These are phyloP conservation scores for Fagopyrum tataricum DNA, from an alignment of 148 eudicot genomes.

Conservation along the genomic window DNA sequence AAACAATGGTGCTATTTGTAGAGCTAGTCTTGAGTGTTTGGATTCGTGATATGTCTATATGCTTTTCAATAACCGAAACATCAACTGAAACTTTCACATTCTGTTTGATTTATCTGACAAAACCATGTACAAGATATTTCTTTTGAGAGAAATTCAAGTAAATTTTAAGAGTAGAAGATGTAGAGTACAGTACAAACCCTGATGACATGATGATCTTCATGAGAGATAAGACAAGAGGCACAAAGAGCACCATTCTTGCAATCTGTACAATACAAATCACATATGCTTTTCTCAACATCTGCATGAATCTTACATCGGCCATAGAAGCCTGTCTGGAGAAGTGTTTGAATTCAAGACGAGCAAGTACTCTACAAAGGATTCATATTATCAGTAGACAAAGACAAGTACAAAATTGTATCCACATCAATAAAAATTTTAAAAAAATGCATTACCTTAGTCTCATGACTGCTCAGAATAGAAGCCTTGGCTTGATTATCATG, in stretches of 20 bases:
- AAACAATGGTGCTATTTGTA: not conserved
- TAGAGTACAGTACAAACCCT: not conserved
- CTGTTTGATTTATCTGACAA: conserved; percentile 7
- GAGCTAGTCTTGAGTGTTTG: not conserved
- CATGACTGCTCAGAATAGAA: not conserved
- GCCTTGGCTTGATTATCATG: not conserved
- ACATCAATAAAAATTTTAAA: too few relatives aligned
- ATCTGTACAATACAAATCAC: not conserved
- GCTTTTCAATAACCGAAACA: not conserved
- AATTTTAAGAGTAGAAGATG: not conserved
- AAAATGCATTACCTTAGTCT: not conserved
- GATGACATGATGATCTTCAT: conserved; percentile 4
- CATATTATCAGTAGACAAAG: not conserved
- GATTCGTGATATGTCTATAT: not conserved
- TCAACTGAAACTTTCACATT: not conserved
- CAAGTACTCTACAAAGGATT: not conserved
- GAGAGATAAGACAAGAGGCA: not conserved
- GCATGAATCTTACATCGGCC: conserved; percentile 1
- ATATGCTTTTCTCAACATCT: not conserved
- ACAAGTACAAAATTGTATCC: not conserved
- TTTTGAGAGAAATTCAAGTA: not conserved
- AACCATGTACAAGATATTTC: not conserved
- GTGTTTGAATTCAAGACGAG: not conserved
- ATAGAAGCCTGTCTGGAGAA: conserved; percentile 1
- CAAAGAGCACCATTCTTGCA: conserved; percentile 4